These are phyloP conservation scores for Fonsecaea monophora DNA, from an alignment of 2,329 filamentous ascomycete species.

Conservation along the genomic window DNA sequence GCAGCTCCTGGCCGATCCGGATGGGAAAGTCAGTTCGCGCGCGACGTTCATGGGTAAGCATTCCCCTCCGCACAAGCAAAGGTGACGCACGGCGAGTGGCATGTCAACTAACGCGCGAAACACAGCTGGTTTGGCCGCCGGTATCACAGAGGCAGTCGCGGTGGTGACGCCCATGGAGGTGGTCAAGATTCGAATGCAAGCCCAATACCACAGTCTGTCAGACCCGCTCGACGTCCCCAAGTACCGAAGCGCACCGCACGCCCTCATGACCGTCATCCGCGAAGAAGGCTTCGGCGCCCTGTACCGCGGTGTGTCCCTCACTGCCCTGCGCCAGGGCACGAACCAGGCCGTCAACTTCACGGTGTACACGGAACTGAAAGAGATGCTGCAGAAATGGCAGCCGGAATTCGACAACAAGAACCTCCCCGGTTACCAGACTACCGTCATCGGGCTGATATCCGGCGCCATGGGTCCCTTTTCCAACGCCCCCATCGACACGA, in stretches of 20 bases:
- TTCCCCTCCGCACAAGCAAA: background rate
- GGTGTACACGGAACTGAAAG: constrained; percentile 93
- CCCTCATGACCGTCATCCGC: constrained; percentile 82
- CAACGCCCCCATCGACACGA: constrained; percentile 97
- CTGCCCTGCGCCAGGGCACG: constrained; percentile 89
- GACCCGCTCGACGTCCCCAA: constrained; percentile 96
- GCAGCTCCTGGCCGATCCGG: constrained; percentile 74
- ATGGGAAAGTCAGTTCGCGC: constrained; percentile 71
- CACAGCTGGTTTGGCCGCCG: constrained; percentile 82
- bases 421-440: constrained; percentile 88
- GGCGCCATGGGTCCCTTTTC: constrained; percentile 95
- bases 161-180: constrained; percentile 99
- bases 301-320: constrained; percentile 92
- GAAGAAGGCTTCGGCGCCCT: constrained; percentile 89
- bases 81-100: background rate
- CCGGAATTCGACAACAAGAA: constrained; percentile 68
- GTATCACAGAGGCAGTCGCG: constrained; percentile 93
- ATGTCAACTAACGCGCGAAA: constrained; percentile 16
- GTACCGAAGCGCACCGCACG: constrained; percentile 90
- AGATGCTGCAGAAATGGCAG: constrained; percentile 74
- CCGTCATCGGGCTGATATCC: constrained; percentile 84
- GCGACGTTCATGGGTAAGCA: constrained; percentile 73
- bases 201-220: constrained; percentile 96
- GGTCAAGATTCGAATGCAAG: constrained; percentile 97
- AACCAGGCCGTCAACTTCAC: constrained; percentile 99